Base-by-base conservation (phyloP, 75 land plant genomes). In the Azolla pinnata region DNA sequence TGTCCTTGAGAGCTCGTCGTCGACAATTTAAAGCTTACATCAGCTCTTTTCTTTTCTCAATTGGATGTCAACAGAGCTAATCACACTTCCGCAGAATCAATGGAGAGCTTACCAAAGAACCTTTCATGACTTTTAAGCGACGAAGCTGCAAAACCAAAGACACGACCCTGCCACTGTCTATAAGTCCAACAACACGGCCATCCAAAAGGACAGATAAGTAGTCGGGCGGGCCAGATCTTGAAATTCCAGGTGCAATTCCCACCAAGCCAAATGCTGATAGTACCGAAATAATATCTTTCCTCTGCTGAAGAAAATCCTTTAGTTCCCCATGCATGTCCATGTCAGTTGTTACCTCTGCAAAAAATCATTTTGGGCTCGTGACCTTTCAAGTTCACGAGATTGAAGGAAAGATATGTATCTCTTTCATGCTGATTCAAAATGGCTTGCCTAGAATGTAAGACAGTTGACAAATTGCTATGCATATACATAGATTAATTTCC, bases 161-260 rank as follows among this genome's bases (percentile, higher is more conserved):
- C 44, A 81, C 76, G 38, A 80, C 74, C 21, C 47, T 60, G 54
- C 24, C 27, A 14, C 83, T 60, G 26, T 64, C 51, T 44, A 95
- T 40, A 42, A 68, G 68, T 5, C 99, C 99, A 59, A 90, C 54
- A 7, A 95, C 69, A 62, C 88, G 67, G 17, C 99, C 99, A 79
- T 95, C 99, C 14, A 95, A 57, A 32, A 90, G 80, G 47, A 95
- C 92, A 59, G 64, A 33, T 24, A 90, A 72, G 65, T 77, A 67
- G 56, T 79, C 83, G 14, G 97, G 99, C 35, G 88, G 92, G 25
- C 82, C 84, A 48, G 68, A 57, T 18, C 54, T 64, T 23, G 72
- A 79, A 54, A 86, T 45, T 59, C 71, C 76, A 50, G 97, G 97
- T 42, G 71, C 29, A 24, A 71, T 58, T 4, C 83, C 65, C 20